Percentiles rank a stretch among this genome's conserved stretches.
Conservation (phyloP, 2,329 filamentous ascomycete species). For the Orbilia blumenaviensis region DNA sequence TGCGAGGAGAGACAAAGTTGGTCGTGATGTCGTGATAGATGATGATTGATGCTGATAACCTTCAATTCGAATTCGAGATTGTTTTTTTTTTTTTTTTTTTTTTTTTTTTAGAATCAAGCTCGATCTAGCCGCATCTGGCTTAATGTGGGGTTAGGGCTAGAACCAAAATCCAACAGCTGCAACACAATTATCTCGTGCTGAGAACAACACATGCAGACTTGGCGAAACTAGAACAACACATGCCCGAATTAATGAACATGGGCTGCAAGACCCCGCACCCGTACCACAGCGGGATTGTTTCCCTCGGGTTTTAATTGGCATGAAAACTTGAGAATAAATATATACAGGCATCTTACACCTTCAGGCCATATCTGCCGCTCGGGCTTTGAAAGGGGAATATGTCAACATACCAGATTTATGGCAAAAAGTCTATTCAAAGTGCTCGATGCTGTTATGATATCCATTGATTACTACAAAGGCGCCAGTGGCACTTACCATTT, state of each 20-base stretch:
- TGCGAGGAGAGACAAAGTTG: conserved; percentile 44
- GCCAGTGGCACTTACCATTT: too few species aligned
- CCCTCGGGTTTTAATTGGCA: too few species aligned
- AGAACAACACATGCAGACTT: not conserved
- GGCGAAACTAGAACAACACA: not conserved
- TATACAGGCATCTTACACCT: too few species aligned
- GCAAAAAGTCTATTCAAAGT: too few species aligned
- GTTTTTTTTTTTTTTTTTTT: not conserved
- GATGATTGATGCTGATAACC: not conserved
- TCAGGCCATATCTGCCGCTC: too few species aligned
- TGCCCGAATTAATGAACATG: not conserved
- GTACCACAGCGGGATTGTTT: too few species aligned
- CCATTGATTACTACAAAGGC: too few species aligned
- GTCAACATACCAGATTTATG: too few species aligned
- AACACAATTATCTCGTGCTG: not conserved
- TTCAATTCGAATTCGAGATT: conserved; percentile 23
- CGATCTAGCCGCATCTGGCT: not conserved
- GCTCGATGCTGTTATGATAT: too few species aligned
- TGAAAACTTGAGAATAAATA: too few species aligned
- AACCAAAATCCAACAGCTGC: not conserved
- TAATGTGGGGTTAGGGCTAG: conserved; percentile 15
- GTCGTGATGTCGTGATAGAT: conserved; percentile 31
- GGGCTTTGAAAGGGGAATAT: too few species aligned
- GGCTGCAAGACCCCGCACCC: not conserved
- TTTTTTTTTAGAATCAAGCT: not conserved